These are phyloP conservation scores for Comarum palustre DNA, from an alignment of 306 rosid genomes.

Conservation along the genomic window DNA sequence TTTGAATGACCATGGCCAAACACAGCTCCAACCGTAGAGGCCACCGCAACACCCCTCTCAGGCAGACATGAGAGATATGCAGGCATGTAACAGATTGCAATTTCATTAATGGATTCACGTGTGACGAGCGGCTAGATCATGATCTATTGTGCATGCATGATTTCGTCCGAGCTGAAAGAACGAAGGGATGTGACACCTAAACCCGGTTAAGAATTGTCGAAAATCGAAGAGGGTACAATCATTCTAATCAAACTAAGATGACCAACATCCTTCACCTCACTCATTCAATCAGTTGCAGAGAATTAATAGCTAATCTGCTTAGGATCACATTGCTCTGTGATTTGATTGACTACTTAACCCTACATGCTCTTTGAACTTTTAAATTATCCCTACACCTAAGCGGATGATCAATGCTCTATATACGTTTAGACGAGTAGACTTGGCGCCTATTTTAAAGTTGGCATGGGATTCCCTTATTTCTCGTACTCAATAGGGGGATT, in stretches of 20 bases:
- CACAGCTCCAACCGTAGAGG: background rate
- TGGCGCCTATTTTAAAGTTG: too few relatives aligned
- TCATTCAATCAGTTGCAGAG: background rate
- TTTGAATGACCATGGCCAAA: background rate
- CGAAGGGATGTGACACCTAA: background rate
- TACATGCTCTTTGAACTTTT: background rate
- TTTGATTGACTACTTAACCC: background rate
- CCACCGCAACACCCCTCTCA: constrained; percentile 4
- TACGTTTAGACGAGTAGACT: background rate
- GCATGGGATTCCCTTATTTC: too few relatives aligned
- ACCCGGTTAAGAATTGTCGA: background rate
- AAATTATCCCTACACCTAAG: background rate
- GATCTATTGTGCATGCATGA: background rate
- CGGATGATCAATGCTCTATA: background rate
- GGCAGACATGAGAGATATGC: constrained; percentile 12
- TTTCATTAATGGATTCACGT: background rate
- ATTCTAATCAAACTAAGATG: background rate
- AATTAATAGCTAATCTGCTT: background rate
- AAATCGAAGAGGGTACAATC: background rate
- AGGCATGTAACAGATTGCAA: background rate
- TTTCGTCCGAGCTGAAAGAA: background rate
- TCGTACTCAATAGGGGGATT: too few relatives aligned
- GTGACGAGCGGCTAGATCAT: background rate
- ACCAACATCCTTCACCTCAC: background rate
- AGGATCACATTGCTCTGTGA: background rate